These are phyloP conservation scores for Haematococcus sp. DNA, from an alignment of 139 green algal genomes.

Conservation along the genomic window DNA sequence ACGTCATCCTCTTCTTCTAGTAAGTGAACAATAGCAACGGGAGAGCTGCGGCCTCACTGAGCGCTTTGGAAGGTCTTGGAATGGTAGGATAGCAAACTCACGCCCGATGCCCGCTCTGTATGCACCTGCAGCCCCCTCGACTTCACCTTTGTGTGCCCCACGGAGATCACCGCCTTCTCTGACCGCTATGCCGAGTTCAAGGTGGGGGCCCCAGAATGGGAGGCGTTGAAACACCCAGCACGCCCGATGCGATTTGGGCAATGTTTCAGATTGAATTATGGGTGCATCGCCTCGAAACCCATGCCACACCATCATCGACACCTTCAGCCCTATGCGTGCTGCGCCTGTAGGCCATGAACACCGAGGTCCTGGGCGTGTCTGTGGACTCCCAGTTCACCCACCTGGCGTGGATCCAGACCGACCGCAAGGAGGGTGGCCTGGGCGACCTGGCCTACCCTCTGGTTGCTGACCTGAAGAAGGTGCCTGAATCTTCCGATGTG, in stretches of 20 bases:
- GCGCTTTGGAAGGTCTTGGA: too few species aligned
- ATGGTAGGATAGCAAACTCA: background rate
- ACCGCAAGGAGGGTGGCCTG: conserved; percentile 84
- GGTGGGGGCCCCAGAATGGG: background rate
- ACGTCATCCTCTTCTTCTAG: conserved; percentile 99
- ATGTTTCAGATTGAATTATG: too few species aligned
- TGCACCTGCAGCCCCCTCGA: conserved; percentile 41
- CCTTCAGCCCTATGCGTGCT: too few species aligned
- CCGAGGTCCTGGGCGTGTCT: conserved; percentile 83
- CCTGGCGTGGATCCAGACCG: conserved; percentile 97
- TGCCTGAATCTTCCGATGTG: background rate
- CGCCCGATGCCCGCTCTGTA: background rate
- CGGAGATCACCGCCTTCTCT: conserved; percentile 98
- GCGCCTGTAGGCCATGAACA: conserved; percentile 63
- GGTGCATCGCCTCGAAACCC: too few species aligned
- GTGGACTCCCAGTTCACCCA: conserved; percentile 97
- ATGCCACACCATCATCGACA: too few species aligned
- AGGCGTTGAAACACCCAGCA: too few species aligned
- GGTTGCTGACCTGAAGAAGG: conserved; percentile 94
- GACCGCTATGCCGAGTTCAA: conserved; percentile 92
- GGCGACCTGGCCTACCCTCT: conserved; percentile 96
- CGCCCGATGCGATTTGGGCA: too few species aligned
- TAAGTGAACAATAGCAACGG: background rate
- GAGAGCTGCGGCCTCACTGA: conserved; percentile 57
- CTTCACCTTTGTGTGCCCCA: conserved; percentile 94